Percentiles rank a stretch among this genome's conserved stretches.
These are phyloP conservation scores for Fraxinus latifolia DNA, from an alignment of 305 asterid genomes.

Conservation along the genomic window DNA sequence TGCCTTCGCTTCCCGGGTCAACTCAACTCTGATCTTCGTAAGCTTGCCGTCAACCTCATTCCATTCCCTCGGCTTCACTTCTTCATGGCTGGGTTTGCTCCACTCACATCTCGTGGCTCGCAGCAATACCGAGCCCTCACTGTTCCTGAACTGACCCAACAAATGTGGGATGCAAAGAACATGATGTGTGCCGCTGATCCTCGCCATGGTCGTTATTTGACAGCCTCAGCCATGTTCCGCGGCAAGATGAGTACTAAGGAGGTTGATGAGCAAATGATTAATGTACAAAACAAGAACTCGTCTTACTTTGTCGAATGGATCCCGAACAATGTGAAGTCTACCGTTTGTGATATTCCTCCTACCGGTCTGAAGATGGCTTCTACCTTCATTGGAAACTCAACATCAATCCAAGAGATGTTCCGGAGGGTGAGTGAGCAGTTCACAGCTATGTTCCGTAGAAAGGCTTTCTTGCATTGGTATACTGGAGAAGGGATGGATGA, in stretches of 20 bases:
- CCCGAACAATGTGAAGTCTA: constrained; percentile 60
- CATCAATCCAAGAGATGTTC: constrained; percentile 67
- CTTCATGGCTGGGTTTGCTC: constrained; percentile 51
- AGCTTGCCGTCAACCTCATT: constrained; percentile 42
- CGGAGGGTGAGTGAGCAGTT: constrained; percentile 66
- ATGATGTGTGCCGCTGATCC: constrained; percentile 55
- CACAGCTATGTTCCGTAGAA: constrained; percentile 64
- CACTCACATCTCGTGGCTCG: constrained; percentile 50
- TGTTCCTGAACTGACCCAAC: constrained; percentile 49
- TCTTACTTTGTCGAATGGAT: constrained; percentile 67
- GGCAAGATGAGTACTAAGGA: constrained; percentile 69
- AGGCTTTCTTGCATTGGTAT: constrained; percentile 75
- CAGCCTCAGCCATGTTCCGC: constrained; percentile 68
- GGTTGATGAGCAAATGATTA: constrained; percentile 65
- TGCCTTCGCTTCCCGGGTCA: constrained; percentile 50
- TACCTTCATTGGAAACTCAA: constrained; percentile 61
- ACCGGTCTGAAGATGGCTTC: constrained; percentile 64
- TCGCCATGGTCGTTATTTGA: constrained; percentile 50
- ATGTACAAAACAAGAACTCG: constrained; percentile 60
- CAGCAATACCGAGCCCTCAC: constrained; percentile 51
- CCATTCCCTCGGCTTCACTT: constrained; percentile 48
- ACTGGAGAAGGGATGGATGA: constrained; percentile 72
- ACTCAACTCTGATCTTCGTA: constrained; percentile 48
- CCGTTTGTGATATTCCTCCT: constrained; percentile 64
- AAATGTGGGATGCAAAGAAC: constrained; percentile 52